These are phyloP conservation scores for Alternaria rosae DNA, from an alignment of 2,329 filamentous ascomycete genomes.

Conservation along the genomic window DNA sequence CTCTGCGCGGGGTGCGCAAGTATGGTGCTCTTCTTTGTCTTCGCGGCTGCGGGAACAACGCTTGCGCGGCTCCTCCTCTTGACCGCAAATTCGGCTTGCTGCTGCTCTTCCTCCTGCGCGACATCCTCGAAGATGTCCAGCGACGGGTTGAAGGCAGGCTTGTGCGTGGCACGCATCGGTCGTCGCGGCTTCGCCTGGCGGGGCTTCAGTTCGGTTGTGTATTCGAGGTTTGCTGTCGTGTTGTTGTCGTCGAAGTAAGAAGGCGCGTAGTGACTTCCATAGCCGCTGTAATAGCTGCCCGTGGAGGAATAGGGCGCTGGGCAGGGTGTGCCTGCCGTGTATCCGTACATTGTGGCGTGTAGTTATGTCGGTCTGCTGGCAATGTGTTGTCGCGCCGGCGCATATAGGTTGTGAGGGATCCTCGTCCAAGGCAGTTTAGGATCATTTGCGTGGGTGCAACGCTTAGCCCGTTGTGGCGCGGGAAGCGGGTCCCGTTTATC, in stretches of 20 bases:
- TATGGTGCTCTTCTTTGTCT: constrained; percentile 39
- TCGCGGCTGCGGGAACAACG: constrained; percentile 29
- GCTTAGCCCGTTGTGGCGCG: constrained; percentile 22
- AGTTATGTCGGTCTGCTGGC: constrained; percentile 2
- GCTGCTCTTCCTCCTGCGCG: constrained; percentile 43
- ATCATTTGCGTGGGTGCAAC: constrained; percentile 14
- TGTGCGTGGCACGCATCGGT: constrained; percentile 39
- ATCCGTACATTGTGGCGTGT: constrained; percentile 41
- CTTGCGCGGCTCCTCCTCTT: constrained; percentile 40
- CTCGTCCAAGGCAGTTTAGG: constrained; percentile 19
- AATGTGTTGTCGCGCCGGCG: constrained; percentile 26
- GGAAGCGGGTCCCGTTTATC: constrained; percentile 14
- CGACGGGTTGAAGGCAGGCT: constrained; percentile 41
- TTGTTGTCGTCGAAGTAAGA: constrained; percentile 39
- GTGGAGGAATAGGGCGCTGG: constrained; percentile 41
- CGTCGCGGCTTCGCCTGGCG: constrained; percentile 45
- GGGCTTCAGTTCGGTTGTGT: constrained; percentile 47
- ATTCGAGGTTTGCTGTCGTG: constrained; percentile 49
- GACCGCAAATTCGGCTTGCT: constrained; percentile 29
- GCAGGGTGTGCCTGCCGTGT: constrained; percentile 47
- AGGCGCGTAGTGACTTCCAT: constrained; percentile 43
- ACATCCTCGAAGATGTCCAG: constrained; percentile 51
- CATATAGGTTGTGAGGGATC: constrained; percentile 16
- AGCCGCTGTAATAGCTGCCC: constrained; percentile 36
- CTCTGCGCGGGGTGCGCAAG: constrained; percentile 49